Evolutionary conservation across 2,329 filamentous ascomycete species (phyloP), one percentile per base, ranked within the genome.

Genomic region (Xylaria arbuscula): DNA sequence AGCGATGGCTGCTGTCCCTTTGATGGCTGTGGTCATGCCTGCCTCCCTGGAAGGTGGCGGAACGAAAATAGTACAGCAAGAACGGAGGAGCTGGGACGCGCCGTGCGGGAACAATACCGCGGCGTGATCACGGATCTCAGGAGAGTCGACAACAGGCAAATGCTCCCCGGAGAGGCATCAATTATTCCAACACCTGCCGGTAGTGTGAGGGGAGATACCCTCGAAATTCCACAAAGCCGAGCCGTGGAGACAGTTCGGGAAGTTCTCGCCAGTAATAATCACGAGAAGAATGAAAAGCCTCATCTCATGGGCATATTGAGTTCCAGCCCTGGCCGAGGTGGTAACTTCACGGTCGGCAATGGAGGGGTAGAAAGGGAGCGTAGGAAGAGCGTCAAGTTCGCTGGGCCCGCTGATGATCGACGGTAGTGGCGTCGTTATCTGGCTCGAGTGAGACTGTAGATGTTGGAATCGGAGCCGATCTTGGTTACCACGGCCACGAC

Each of bases 331-430:
- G 84, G 75, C n/a, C 75, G 76, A 1, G 62, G 69, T 15, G 66
- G 72, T 48, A 69, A 66, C n/a, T 67, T 64, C 13, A 56, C 61
- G 0, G 45, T 38, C 22, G 47, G 69, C 69, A 64, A 76, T 3
- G 78, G 72, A 32, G 77, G 77, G 1, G 76, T 75, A 0, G 84
- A 86, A 55, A 78, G 86, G 66, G 88, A 89, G 76, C 81, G 87
- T 70, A 83, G 87, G 76, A 90, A 89, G 83, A 90, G 87, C 70
- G 88, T 90, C 73, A 90, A 90, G 80, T 88, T 90, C 78, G 85
- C 83, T 2, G 81, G 81, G 51, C 81, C 83, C 10, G 48, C 72
- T 17, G 82, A 80, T 40, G 78, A 78, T 62, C 72, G 77, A 67
- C 72, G 76, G 68, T 80, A 71, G 70, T 66, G 60, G 60, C 55